Conservation (phyloP, 1,139 yeast species). For the Yamadazyma sp. region DNA sequence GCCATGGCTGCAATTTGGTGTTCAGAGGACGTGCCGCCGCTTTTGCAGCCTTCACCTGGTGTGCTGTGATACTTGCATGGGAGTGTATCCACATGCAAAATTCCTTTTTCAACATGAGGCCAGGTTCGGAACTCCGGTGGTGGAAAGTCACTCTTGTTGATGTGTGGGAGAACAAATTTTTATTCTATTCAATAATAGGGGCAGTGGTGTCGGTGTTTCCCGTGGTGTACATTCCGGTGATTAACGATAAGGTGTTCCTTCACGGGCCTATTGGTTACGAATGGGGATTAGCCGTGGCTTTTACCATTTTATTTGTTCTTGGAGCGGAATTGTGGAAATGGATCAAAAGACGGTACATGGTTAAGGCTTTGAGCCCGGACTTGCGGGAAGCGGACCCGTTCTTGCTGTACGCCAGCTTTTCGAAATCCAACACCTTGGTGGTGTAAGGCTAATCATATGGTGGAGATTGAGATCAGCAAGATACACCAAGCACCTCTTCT, state of each 20-base stretch:
- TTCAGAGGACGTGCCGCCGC: constrained; percentile 80
- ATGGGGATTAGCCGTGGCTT: constrained; percentile 79
- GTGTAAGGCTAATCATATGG: no score
- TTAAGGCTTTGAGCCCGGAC: constrained; percentile 64
- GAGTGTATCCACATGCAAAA: constrained; percentile 78
- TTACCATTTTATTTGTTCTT: constrained; percentile 55
- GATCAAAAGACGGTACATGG: constrained; percentile 57
- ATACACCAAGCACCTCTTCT: no score
- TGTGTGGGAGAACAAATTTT: constrained; percentile 72
- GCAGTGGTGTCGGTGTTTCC: constrained; percentile 80
- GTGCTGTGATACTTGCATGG: constrained; percentile 85
- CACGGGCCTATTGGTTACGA: constrained; percentile 76
- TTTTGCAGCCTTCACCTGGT: constrained; percentile 88
- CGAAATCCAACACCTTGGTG: constrained; percentile 43
- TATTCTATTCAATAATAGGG: constrained; percentile 78
- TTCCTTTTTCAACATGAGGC: constrained; percentile 75
- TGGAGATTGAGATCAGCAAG: no score
- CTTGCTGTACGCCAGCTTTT: constrained; percentile 58
- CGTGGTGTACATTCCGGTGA: constrained; percentile 83
- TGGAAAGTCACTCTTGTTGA: constrained; percentile 58
- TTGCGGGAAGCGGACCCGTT: constrained; percentile 64
- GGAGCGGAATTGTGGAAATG: constrained; percentile 71
- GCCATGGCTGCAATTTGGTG: constrained; percentile 54
- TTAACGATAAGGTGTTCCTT: constrained; percentile 73
- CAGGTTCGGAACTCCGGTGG: constrained; percentile 61